Base-by-base conservation (phyloP, 371 early-diverging fungal species). In the Paramicrosporidium saccamoebae region DNA sequence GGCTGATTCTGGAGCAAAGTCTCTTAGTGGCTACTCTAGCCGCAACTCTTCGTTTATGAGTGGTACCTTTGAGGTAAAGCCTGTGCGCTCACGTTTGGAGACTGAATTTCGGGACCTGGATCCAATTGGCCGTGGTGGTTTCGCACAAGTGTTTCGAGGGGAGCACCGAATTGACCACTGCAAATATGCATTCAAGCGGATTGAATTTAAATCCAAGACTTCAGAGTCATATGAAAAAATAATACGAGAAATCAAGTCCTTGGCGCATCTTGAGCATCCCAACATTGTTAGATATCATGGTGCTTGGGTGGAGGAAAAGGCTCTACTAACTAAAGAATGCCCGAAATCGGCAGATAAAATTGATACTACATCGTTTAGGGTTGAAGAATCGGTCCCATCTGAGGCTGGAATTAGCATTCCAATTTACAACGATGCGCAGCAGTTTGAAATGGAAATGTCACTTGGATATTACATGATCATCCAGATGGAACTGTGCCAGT, bases 211-310 rank as follows among this genome's bases (percentile, higher is more conserved):
- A 3, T 41, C 45, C 7, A 45, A 46, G 14, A 36, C 39, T 13
- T 51, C 60, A 0, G n/a, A n/a, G n/a, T n/a, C n/a, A n/a, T 54
- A 55, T 19, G 60, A 60, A 20, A 66, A 69, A 45, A 71, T 71
- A 10, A 52, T 84, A 28, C 50, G 84, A 4, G 90, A 88, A 39
- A 77, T 78, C 24, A 82, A 75, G 33, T 58, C 63, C 16, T 51
- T 78, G 21, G 77, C 90, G 2, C 45, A 67, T 7, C 37, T 88
- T 17, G 55, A 69, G 27, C 86, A 88, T 41, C 57, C 51, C 12
- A 79, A 84, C 30, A 72, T 86, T 14, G 66, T 84, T 16, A 50
- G 90, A 4, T 88, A 88, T 39, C 74, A 69, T 33, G 52, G 63
- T n/a, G 68, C 74, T 13, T 88, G 90, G 90, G 37, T 86, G 5